Percentiles rank a stretch among this genome's conserved stretches.
phyloP scores from a whole-genome alignment of 2,329 filamentous ascomycete species.

The Verticillium dahliae region DNA sequence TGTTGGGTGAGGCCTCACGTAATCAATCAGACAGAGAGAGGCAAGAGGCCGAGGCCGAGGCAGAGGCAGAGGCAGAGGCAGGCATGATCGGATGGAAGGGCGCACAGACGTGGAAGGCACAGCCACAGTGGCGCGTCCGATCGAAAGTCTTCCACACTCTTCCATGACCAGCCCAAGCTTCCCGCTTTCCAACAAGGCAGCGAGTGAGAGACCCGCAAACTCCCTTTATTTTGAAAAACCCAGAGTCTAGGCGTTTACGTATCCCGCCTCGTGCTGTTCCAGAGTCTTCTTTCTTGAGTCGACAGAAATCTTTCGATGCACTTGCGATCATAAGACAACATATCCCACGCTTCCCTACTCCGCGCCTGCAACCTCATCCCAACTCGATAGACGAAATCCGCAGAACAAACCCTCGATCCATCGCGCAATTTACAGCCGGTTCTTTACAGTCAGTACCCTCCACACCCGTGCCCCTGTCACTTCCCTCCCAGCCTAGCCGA shows the following conservation, averaged over 20 bases:
- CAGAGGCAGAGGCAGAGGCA: neutral
- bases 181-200: slow-evolving; percentile 2
- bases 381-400: neutral
- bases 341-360: neutral
- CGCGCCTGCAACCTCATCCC: neutral
- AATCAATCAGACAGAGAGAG: neutral
- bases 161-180: slow-evolving; percentile 9
- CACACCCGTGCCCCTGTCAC: neutral
- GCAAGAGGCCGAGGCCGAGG: neutral
- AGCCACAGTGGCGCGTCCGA: slow-evolving; percentile 11
- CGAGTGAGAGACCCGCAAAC: slow-evolving; percentile 11
- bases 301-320: neutral
- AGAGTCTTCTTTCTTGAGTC: neutral
- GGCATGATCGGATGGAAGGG: neutral
- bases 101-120: slow-evolving; percentile 2
- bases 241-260: slow-evolving; percentile 8
- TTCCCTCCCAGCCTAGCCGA: neutral
- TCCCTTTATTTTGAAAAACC: slow-evolving; percentile 14
- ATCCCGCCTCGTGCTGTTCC: neutral
- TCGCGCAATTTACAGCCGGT: neutral
- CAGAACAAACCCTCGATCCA: neutral
- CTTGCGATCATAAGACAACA: neutral
- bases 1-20: neutral
- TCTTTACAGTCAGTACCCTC: neutral
- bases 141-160: slow-evolving; percentile 13